phyloP scores from a whole-genome alignment of 2,329 filamentous ascomycete species.

The Paradendryphiella salina region DNA sequence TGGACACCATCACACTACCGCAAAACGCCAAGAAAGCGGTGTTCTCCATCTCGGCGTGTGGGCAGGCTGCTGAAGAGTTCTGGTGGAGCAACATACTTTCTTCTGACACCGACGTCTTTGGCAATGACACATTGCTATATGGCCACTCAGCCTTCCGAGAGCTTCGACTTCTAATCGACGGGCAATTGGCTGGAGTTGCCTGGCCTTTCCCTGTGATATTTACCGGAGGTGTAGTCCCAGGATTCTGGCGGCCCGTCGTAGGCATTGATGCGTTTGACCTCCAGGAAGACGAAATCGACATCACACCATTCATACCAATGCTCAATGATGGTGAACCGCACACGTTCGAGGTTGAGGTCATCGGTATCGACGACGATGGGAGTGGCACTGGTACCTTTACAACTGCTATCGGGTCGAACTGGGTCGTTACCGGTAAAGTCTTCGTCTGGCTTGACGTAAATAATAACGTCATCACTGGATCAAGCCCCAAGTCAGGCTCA shows the following conservation, averaged over 20 bases:
- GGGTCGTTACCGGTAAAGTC: conserved; percentile 77
- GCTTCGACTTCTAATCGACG: conserved; percentile 76
- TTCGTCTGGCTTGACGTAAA: conserved; percentile 71
- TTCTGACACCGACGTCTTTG: conserved; percentile 63
- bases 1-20: conserved; percentile 65
- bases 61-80: conserved; percentile 77
- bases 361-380: conserved; percentile 64
- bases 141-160: conserved; percentile 77
- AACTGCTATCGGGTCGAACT: conserved; percentile 64
- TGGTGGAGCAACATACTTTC: conserved; percentile 81
- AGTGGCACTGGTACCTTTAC: conserved; percentile 55
- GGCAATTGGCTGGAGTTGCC: conserved; percentile 69
- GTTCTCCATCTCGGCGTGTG: conserved; percentile 75
- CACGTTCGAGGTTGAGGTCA: conserved; percentile 68
- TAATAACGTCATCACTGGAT: conserved; percentile 58
- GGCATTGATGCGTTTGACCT: conserved; percentile 80
- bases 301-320: conserved; percentile 73
- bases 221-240: conserved; percentile 76
- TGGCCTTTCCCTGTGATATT: conserved; percentile 86
- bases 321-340: conserved; percentile 68
- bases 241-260: conserved; percentile 76
- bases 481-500: conserved; percentile 43
- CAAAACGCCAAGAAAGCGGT: conserved; percentile 69
- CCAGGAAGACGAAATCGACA: conserved; percentile 78
- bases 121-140: conserved; percentile 59